These are phyloP conservation scores for Uromyces viciae-fabae DNA, from an alignment of 1,284 basidiomycete species.

Conservation along the genomic window DNA sequence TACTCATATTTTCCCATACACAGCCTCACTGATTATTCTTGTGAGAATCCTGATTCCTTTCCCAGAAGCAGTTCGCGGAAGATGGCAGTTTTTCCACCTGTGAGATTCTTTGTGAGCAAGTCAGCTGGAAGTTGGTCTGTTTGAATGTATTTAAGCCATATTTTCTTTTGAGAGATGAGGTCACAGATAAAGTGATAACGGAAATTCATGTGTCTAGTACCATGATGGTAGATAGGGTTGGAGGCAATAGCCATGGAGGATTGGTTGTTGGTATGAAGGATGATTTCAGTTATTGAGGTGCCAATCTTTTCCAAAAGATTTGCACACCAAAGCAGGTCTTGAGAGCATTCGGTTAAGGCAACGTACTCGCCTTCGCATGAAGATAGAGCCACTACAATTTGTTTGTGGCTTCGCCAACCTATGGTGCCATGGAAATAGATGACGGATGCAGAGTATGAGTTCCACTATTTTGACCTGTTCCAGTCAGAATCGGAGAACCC, in stretches of 20 bases:
- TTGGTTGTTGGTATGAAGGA: constrained; percentile 9
- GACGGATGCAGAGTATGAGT: not conserved
- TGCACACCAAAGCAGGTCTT: not conserved
- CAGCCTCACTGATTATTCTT: no score
- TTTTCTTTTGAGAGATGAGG: no score
- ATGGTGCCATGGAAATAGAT: not conserved
- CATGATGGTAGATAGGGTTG: not conserved
- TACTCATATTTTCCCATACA: no score
- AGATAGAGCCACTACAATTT: not conserved
- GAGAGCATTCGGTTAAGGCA: not conserved
- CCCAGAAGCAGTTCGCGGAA: no score
- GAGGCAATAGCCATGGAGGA: not conserved
- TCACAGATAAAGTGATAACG: not conserved
- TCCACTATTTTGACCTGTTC: not conserved
- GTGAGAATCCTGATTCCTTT: no score
- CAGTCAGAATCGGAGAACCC: not conserved
- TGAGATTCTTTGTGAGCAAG: no score
- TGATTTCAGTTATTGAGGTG: not conserved
- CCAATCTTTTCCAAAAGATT: not conserved
- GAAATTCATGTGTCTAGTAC: not conserved
- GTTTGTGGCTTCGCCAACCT: constrained; percentile 1
- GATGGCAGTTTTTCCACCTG: no score
- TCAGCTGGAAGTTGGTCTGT: no score
- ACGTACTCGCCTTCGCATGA: not conserved
- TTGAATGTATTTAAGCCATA: no score